Base-by-base conservation (phyloP, 306 rosid species). In the Castanopsis chinensis region DNA sequence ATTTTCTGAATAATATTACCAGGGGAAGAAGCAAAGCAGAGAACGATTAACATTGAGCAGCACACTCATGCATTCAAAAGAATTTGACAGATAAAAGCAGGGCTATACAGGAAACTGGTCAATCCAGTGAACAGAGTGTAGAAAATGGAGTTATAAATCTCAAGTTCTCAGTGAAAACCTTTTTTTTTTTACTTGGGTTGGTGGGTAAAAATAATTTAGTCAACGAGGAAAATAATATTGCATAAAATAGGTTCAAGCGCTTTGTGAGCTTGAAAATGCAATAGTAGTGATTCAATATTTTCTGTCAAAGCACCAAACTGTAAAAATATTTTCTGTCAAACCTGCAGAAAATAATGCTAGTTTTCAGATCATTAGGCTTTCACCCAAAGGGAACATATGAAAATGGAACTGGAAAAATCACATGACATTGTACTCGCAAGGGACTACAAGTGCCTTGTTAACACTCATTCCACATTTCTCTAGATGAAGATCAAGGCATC, bases 1-100 rank as follows among this genome's bases (percentile, higher is more conserved):
- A 95, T 79, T 95, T 93, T 95, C 99, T 95, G 96, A 79, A 83
- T 53, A 73, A 35, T 83, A 55, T 32, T 19, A 81, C 23, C 72
- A 65, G 58, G 74, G 61, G 75, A 85, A 74, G 77, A 71, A 54
- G 25, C 58, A 58, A 71, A 32, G 25, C 37, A 61, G 35, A 61
- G 43, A 60, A 76, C 55, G 52, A 32, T 72, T 27, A 59, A 60
- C 45, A 70, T 73, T 77, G 53, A 49, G 17, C 53, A 49, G 5
- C 53, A 49, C 55, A 55, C 57, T n/a, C 18, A 59, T 57, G 61
- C 64, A 73, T 55, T 11, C 57, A 45, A 63, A 55, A 71, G 17
- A 59, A 68, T 55, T 12, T 63, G 75, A 56, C 72, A 41, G 28
- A 61, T 56, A 68, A 81, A 41, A 23, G 60, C 71, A 68, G 28